phyloP scores from a whole-genome alignment of 306 rosid genomes.

The Trifolium subterraneum region DNA sequence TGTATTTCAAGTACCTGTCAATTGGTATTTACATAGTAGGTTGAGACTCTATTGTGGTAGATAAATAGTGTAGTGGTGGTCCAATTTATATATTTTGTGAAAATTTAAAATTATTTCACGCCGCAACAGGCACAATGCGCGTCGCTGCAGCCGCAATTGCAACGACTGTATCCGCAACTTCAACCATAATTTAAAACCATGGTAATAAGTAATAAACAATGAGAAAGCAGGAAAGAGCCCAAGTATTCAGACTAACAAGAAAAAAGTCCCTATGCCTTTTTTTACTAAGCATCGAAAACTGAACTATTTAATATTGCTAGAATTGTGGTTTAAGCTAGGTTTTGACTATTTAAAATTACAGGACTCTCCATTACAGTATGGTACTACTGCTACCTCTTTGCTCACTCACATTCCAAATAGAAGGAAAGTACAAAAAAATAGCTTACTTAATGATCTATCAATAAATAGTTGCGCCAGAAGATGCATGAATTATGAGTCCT shows the following conservation, averaged over 20 bases:
- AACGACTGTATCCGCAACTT: too few relatives aligned
- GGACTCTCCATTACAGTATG: constrained; percentile 5
- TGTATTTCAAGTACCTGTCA: too few relatives aligned
- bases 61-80: too few relatives aligned
- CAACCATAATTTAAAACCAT: too few relatives aligned
- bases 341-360: not conserved
- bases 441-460: constrained; percentile 25
- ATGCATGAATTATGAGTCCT: constrained; percentile 44
- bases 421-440: constrained; percentile 19
- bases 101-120: too few relatives aligned
- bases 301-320: not conserved
- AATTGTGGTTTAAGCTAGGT: not conserved
- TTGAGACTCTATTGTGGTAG: too few relatives aligned
- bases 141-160: too few relatives aligned
- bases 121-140: too few relatives aligned
- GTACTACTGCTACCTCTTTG: not conserved
- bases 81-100: too few relatives aligned
- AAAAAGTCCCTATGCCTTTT: not conserved
- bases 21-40: too few relatives aligned
- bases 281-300: constrained; percentile 6
- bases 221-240: not conserved
- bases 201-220: not conserved
- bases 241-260: constrained; percentile 1
- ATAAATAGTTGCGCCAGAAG: constrained; percentile 18
- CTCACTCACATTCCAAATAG: constrained; percentile 5